phyloP scores from a whole-genome alignment of 148 eudicot species.

The Gaultheria prostrata region DNA sequence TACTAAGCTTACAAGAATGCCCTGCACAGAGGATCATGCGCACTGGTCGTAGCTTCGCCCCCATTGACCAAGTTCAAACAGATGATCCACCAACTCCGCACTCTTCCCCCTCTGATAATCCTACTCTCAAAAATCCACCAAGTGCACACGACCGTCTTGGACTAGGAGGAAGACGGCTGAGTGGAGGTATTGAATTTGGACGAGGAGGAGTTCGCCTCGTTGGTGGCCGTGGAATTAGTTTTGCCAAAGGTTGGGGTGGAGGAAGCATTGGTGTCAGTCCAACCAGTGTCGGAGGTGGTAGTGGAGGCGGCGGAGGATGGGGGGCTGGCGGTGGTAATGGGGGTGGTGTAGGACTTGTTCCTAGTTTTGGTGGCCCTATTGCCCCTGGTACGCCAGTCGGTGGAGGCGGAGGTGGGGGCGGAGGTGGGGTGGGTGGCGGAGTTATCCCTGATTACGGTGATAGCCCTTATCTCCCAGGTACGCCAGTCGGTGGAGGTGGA shows the following conservation, averaged over 20 bases:
- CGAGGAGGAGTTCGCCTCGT: not conserved
- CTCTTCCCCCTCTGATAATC: not conserved
- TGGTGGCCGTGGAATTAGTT: not conserved
- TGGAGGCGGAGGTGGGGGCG: not conserved
- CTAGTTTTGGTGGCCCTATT: not conserved
- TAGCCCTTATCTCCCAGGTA: not conserved
- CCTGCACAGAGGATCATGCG: not conserved
- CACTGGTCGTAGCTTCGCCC: too few relatives aligned
- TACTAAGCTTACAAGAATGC: constrained; percentile 18
- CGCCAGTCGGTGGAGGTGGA: not conserved
- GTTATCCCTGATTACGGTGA: not conserved
- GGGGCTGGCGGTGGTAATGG: not conserved
- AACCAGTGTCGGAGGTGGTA: not conserved
- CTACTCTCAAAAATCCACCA: not conserved
- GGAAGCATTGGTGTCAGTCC: not conserved
- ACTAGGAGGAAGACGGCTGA: constrained; percentile 1
- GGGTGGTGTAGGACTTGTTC: not conserved
- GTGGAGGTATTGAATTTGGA: not conserved
- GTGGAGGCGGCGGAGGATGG: not conserved
- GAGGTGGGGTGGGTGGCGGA: not conserved
- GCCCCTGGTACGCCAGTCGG: not conserved
- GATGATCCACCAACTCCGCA: not conserved
- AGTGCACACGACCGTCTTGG: not conserved
- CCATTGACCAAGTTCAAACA: not conserved
- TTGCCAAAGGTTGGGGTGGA: not conserved